A percentile compares a stretch with the other conserved stretches of the same genome.
Evolutionary conservation across 805 yeast genomes (phyloP).

Genomic region (Starmera amethionina): DNA sequence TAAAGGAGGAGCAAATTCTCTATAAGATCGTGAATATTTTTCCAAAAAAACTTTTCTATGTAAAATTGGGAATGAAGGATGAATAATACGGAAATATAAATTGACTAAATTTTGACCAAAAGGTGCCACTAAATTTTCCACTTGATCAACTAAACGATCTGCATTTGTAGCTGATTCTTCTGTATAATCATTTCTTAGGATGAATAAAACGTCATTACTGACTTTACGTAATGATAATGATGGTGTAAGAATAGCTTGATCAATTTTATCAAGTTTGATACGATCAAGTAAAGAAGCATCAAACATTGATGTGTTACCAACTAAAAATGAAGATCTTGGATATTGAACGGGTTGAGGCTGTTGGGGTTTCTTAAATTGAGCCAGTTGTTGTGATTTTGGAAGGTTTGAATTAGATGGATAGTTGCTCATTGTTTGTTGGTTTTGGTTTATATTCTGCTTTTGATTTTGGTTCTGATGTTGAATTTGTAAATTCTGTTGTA

Average conservation of each 20-base stretch:
- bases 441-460: constrained; percentile 2
- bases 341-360: constrained; percentile 50
- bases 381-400: constrained; percentile 3
- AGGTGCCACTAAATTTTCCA: constrained; percentile 83
- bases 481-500: constrained; percentile 1
- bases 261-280: constrained; percentile 58
- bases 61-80: constrained; percentile 84
- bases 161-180: constrained; percentile 58
- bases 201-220: constrained; percentile 64
- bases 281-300: constrained; percentile 62
- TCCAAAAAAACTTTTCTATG: constrained; percentile 89
- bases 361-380: constrained; percentile 5
- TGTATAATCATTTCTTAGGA: constrained; percentile 72
- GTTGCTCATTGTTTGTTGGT: not conserved
- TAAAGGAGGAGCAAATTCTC: constrained; percentile 86
- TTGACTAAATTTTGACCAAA: constrained; percentile 78
- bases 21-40: constrained; percentile 80
- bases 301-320: constrained; percentile 82
- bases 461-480: constrained; percentile 3
- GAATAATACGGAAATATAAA: constrained; percentile 74
- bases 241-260: constrained; percentile 67
- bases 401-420: constrained; percentile 1
- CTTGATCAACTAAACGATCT: constrained; percentile 71
- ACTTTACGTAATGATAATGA: constrained; percentile 69
- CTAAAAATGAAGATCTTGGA: constrained; percentile 81